A percentile compares a stretch with the other conserved stretches of the same genome.
These are phyloP conservation scores for Tuber brumale DNA, from an alignment of 495 filamentous ascomycete genomes.

Conservation along the genomic window DNA sequence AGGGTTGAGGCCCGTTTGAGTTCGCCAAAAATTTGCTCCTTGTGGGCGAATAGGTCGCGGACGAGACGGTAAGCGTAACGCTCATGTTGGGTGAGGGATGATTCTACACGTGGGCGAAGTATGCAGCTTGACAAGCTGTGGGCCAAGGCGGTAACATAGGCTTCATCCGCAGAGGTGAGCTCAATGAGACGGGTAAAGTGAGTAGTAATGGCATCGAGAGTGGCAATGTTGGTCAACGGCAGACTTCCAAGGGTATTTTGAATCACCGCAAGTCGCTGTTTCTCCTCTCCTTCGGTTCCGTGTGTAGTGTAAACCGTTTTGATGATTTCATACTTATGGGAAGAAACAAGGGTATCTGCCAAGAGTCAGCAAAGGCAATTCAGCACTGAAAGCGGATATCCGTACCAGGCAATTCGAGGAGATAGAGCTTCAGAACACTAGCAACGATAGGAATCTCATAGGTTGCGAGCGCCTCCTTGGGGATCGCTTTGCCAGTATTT, in stretches of 20 bases:
- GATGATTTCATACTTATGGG: conserved; percentile 97
- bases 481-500: conserved; percentile 82
- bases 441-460: conserved; percentile 93
- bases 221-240: conserved; percentile 94
- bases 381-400: neutral
- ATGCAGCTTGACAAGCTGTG: conserved; percentile 77
- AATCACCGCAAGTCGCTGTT: conserved; percentile 76
- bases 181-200: conserved; percentile 97
- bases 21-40: conserved; percentile 90
- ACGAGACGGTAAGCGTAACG: conserved; percentile 87
- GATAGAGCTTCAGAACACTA: conserved; percentile 87
- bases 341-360: conserved; percentile 89
- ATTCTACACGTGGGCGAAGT: conserved; percentile 77
- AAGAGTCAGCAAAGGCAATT: neutral
- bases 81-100: conserved; percentile 88
- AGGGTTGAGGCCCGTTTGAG: conserved; percentile 81
- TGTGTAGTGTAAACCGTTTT: conserved; percentile 91
- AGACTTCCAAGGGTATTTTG: conserved; percentile 94
- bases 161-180: conserved; percentile 88
- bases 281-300: conserved; percentile 60
- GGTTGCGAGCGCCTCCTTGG: conserved; percentile 66
- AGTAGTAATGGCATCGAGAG: conserved; percentile 93
- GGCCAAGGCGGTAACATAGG: conserved; percentile 70
- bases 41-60: conserved; percentile 87
- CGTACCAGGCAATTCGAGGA: conserved; percentile 90